Base-by-base conservation (phyloP, 192 early-diverging fungal genomes). In the Backusella morwellensis region DNA sequence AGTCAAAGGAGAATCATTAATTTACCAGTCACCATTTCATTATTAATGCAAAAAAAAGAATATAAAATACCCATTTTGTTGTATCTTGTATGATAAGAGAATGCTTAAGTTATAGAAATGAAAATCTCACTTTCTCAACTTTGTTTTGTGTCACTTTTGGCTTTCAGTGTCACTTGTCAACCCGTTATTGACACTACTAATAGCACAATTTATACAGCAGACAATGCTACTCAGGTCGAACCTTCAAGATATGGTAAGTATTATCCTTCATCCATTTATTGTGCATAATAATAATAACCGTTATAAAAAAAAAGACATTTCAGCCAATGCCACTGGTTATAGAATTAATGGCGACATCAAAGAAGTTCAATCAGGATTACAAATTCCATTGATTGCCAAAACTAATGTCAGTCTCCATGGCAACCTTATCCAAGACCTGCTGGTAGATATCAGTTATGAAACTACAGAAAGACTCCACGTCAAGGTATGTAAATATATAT, bases 381-480 rank as follows among this genome's bases (percentile, higher is more conserved):
- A 63, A 63, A 29, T 63, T 63, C 3, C 23, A 11, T 63, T 63
- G 29, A 23, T 63, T 26, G 23, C 56, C 2, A 63, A 63, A 23
- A 63, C 11, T 12, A 63, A 63, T 29, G 23, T 29, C 8, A 63
- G 21, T 70, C 34, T 70, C 3, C 87, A 83, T 72, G 89, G 90
- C 35, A 73, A 74, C 15, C 84, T 86, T 35, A 84, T 88, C 26
- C 9, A 67, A 15, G 66, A 75, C 6, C 79, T 91, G 4, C 67
- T 42, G 9, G 86, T 91, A 23, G 66, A 79, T 23, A 85, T 90
- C 15, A 79, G 80, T 9, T 88, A 82, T 75, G 91, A 91, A 68
- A 87, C 86, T 0, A 68, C 78, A 47, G 80, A 83, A 35, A 72
- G 90, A 5, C 77, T 92, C 34, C 85, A 90, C 3, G 81, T 92